phyloP scores from a whole-genome alignment of 495 filamentous ascomycete genomes.

The Achaetomiella virescens region DNA sequence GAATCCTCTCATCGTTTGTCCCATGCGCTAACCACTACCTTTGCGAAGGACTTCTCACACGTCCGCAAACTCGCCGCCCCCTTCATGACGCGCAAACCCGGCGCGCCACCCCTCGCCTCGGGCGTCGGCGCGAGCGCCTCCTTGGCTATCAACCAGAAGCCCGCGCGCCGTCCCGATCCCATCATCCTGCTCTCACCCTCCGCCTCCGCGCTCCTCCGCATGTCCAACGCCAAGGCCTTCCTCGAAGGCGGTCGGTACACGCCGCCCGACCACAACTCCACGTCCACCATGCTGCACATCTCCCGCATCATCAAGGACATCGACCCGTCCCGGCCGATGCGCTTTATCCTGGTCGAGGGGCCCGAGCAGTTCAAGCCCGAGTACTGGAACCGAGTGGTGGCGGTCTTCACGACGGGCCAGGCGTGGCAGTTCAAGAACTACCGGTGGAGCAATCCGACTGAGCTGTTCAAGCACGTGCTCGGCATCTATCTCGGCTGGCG shows the following conservation, averaged over 20 bases:
- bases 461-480: conserved; percentile 80
- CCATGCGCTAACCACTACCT: not conserved
- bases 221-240: conserved; percentile 95
- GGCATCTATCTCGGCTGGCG: conserved; percentile 90
- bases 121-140: conserved; percentile 29
- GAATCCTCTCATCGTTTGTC: not conserved
- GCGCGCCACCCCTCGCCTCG: conserved; percentile 2
- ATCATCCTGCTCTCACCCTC: conserved; percentile 99
- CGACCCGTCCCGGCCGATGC: conserved; percentile 63
- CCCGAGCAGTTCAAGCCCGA: conserved; percentile 94
- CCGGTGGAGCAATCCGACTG: conserved; percentile 84
- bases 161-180: conserved; percentile 66
- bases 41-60: conserved; percentile 80
- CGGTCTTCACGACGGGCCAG: conserved; percentile 96
- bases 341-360: conserved; percentile 91
- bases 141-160: conserved; percentile 45
- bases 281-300: conserved; percentile 76
- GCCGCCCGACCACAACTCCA: conserved; percentile 61
- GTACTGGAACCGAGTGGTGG: conserved; percentile 94
- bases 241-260: conserved; percentile 79
- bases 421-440: conserved; percentile 98
- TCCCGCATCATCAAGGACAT: conserved; percentile 71
- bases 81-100: conserved; percentile 64
- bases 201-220: conserved; percentile 91
- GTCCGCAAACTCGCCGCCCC: conserved; percentile 78